Conservation (phyloP, 441 rosid genomes). For the Jatropha podagrica region DNA sequence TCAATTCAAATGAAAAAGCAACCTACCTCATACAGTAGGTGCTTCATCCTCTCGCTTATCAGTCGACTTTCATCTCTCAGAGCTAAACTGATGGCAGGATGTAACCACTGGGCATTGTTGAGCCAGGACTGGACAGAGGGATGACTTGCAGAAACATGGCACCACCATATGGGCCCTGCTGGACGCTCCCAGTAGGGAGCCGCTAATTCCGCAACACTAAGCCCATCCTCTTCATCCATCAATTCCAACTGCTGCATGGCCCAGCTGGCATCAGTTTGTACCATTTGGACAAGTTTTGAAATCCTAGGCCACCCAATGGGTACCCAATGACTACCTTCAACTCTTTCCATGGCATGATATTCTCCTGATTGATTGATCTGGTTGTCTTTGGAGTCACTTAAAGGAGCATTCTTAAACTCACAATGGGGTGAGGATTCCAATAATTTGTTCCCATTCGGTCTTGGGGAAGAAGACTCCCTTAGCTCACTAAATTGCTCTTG, state of each 20-base stretch:
- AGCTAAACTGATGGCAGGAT: conserved; percentile 93
- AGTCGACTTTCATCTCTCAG: conserved; percentile 83
- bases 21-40: conserved; percentile 84
- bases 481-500: conserved; percentile 32
- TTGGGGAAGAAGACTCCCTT: conserved; percentile 32
- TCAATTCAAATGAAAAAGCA: neutral
- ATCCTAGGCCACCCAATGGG: conserved; percentile 96
- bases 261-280: conserved; percentile 75
- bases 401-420: conserved; percentile 33
- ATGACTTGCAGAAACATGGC: conserved; percentile 72
- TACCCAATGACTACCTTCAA: conserved; percentile 71
- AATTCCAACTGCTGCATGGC: conserved; percentile 46
- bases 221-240: conserved; percentile 55
- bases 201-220: conserved; percentile 87
- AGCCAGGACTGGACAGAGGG: conserved; percentile 68
- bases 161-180: conserved; percentile 95
- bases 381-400: conserved; percentile 37
- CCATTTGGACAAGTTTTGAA: conserved; percentile 61
- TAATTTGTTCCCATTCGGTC: conserved; percentile 26
- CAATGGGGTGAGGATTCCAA: conserved; percentile 26
- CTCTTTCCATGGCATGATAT: conserved; percentile 36
- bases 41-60: conserved; percentile 92
- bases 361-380: conserved; percentile 37
- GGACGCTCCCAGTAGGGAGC: conserved; percentile 95
- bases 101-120: conserved; percentile 77